Base-by-base conservation (phyloP, 129 eudicot genomes). In the Chrysanthemum lavandulifolium region DNA sequence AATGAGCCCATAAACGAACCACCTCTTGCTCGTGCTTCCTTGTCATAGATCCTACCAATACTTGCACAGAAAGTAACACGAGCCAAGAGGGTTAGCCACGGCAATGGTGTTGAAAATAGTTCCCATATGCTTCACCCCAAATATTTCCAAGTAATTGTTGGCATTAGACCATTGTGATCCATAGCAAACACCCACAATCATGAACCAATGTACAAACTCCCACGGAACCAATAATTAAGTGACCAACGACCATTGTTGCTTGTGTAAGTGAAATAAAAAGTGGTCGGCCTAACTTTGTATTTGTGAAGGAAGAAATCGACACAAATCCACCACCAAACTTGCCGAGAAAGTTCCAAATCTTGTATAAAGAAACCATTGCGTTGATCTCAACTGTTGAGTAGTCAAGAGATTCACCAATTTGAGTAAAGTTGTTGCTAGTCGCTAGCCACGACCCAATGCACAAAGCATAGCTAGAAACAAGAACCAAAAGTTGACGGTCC, bases 161-260 rank as follows among this genome's bases (percentile, higher is more conserved):
- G 98, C 98, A 90, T 94, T 62, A 94, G 97, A 90, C 98, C 98
- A 94, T 21, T 86, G 97, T 29, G 96, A 84, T 40, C 98, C 98
- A 23, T 94, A 90, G 57, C 98, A 90, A 36, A 94, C 62, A 9
- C 98, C 97, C 3, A 90, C 96, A 13, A 94, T 76, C 10, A 94
- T 6, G 97, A 81, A 13, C 97, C 96, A 11, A 90, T 53, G 54
- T 88, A 94, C 53, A 94, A 78, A 69, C 83, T 94, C 23, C 98
- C 96, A 33, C 96, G 40, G 82, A 86, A 0, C 89, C 96, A 1
- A 94, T 82, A 23, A 88, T 75, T 19, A 90, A 19, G 66, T 94
- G 88, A 43, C 96, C 97, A 0, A 23, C 88, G 2, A 85, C 76
- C 98, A 94, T 90, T 43, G 84, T 50, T 36, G 77, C 87, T 21